A percentile compares a stretch with the other conserved stretches of the same genome.
Evolutionary conservation across 768 basidiomycete genomes (phyloP).

Genomic region (Tricholoma matsutake): DNA sequence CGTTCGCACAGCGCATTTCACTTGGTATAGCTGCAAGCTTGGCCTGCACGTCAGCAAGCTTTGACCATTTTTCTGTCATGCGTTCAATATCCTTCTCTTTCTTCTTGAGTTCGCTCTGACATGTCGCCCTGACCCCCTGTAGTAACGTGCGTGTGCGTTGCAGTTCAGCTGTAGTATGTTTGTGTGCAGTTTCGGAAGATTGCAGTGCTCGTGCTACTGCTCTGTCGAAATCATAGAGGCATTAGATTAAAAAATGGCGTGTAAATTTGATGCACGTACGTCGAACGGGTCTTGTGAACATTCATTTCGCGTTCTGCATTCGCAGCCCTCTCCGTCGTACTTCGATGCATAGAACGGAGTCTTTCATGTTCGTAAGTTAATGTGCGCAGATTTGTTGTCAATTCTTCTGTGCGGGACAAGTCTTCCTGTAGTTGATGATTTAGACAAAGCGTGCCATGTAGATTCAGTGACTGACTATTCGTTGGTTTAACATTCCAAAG

Average conservation of each 20-base stretch:
- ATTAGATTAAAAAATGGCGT: neutral
- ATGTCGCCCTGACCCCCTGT: conserved; percentile 65
- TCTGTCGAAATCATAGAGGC: conserved; percentile 29
- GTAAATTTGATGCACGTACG: conserved; percentile 44
- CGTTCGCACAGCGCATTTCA: conserved; percentile 56
- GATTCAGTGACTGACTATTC: conserved; percentile 57
- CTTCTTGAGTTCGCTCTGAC: conserved; percentile 74
- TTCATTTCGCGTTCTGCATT: conserved; percentile 79
- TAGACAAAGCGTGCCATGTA: neutral
- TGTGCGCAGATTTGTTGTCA: conserved; percentile 72
- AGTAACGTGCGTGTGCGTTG: conserved; percentile 68
- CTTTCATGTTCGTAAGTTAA: conserved; percentile 81
- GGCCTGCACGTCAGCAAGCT: conserved; percentile 63
- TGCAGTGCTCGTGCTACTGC: conserved; percentile 52
- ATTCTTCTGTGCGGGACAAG: conserved; percentile 73
- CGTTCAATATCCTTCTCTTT: conserved; percentile 78
- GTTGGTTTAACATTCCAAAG: conserved; percentile 70
- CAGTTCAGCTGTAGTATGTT: conserved; percentile 65
- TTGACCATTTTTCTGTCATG: conserved; percentile 71
- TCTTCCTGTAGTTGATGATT: conserved; percentile 45
- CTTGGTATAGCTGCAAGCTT: conserved; percentile 48
- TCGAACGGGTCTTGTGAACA: conserved; percentile 65
- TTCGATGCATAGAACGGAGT: conserved; percentile 58
- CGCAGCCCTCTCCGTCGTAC: conserved; percentile 56
- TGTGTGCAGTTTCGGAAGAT: conserved; percentile 61